Base-by-base conservation (phyloP, 495 filamentous ascomycete species). In the Diplogelasinospora grovesii region DNA sequence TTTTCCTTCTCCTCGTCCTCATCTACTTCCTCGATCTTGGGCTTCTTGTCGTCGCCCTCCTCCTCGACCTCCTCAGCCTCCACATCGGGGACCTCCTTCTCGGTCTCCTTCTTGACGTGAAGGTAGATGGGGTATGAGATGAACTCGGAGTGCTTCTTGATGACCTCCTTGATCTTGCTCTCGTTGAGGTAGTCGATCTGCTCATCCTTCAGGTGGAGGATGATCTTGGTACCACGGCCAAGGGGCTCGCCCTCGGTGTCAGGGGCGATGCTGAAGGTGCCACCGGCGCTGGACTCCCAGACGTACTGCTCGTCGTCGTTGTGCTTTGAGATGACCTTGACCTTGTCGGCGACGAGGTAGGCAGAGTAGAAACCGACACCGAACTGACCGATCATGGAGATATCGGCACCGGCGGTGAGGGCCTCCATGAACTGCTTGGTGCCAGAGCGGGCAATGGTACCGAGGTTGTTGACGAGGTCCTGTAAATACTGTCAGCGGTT, bases 71-170 rank as follows among this genome's bases (percentile, higher is more conserved):
- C 65, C 70, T 94, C 86, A 28, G 83, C 90, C 36, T 96, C 89
- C 75, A 96, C 93, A 66, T 96, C 93, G 43, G 89, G 89, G 48
- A 97, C 88, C 74, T 98, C 92, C 59, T 75, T 95, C 86, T 98
- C 92, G 57, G 82, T 90, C 84, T 97, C 93, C 80, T 98, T 98
- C 63, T 84, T 69, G 61, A 97, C 86, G 69, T 98, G 92, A 45
- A 98, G 92, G 78, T 95, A 98, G 79, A 98, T 98, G 53, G 92
- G 92, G 81, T 98, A 98, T 38, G 93, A 97, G 78, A 98, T 98
- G 83, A 98, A 98, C 77, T 98, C 92, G 66, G 92, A 97, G 83
- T 98, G 92, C 85, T 98, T 98, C 87, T 96, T 96, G 72, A 98
- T 87, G 49, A 98, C 89, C 79, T 98, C 92, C 85, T 98, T 98